These are phyloP conservation scores for Penicillium herquei DNA, from an alignment of 495 filamentous ascomycete genomes.

Conservation along the genomic window DNA sequence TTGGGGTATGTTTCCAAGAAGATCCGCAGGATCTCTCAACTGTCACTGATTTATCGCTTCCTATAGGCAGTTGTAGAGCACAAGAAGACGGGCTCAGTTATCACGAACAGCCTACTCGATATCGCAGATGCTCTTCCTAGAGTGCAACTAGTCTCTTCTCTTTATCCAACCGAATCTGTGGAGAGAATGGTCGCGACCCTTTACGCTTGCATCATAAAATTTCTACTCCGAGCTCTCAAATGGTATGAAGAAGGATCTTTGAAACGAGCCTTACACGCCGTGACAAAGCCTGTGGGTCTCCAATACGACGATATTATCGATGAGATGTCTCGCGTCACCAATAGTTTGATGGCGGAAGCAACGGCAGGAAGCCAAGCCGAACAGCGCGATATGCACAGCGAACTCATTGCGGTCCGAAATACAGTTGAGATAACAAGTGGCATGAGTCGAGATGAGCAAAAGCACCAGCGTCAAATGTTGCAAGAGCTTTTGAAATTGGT, in stretches of 20 bases:
- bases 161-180: background rate
- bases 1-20: background rate
- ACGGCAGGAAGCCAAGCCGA: slow-evolving; percentile 1
- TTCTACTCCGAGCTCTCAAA: background rate
- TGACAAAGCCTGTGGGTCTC: background rate
- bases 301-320: slow-evolving; percentile 1
- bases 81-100: background rate
- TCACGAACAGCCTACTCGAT: background rate
- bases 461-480: no score
- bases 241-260: slow-evolving; percentile 2
- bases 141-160: background rate
- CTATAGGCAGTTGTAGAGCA: background rate
- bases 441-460: background rate
- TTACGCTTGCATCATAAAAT: background rate
- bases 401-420: background rate
- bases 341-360: background rate
- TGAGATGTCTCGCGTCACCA: background rate
- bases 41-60: background rate
- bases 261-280: slow-evolving; percentile 1
- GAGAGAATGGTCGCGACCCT: background rate
- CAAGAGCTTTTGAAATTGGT: background rate
- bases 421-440: background rate
- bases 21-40: no score
- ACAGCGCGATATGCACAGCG: background rate
- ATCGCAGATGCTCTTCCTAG: slow-evolving; percentile 2